Percentiles rank a stretch among this genome's conserved stretches.
Evolutionary conservation across 805 yeast species (phyloP).

Genomic region (Candida maris): DNA sequence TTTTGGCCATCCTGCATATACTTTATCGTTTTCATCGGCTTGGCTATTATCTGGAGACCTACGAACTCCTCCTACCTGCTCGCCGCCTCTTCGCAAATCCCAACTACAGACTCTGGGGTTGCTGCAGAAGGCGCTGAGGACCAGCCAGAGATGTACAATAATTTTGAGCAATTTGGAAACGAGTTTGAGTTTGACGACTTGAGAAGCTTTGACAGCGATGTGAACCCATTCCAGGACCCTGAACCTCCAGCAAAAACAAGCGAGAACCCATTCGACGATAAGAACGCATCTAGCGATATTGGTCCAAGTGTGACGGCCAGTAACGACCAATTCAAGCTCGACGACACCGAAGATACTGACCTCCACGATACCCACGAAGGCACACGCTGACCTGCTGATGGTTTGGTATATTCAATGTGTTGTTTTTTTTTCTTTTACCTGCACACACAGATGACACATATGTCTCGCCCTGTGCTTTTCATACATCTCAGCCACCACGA

Average conservation of each 20-base stretch:
- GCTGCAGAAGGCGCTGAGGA: constrained; percentile 29
- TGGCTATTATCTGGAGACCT: constrained; percentile 96
- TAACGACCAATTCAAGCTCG: constrained; percentile 25
- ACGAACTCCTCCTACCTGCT: constrained; percentile 91
- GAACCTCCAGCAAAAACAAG: constrained; percentile 3
- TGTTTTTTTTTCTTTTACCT: no score
- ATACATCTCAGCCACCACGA: no score
- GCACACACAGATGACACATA: no score
- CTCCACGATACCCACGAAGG: neutral
- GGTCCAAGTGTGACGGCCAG: constrained; percentile 12
- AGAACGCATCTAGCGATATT: constrained; percentile 15
- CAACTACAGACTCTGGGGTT: constrained; percentile 60
- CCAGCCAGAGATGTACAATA: constrained; percentile 24
- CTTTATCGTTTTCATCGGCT: constrained; percentile 74
- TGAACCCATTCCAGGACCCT: constrained; percentile 28
- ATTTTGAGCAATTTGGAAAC: constrained; percentile 39
- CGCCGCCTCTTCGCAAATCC: constrained; percentile 90
- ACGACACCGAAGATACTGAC: constrained; percentile 28
- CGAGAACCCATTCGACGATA: constrained; percentile 32
- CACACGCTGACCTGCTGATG: neutral
- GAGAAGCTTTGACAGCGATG: constrained; percentile 45
- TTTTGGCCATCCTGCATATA: constrained; percentile 95
- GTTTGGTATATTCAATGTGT: no score
- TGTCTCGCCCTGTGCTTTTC: no score
- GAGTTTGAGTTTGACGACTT: constrained; percentile 60